Conservation (phyloP, 2,329 filamentous ascomycete species). For the Aspergillus fructus region DNA sequence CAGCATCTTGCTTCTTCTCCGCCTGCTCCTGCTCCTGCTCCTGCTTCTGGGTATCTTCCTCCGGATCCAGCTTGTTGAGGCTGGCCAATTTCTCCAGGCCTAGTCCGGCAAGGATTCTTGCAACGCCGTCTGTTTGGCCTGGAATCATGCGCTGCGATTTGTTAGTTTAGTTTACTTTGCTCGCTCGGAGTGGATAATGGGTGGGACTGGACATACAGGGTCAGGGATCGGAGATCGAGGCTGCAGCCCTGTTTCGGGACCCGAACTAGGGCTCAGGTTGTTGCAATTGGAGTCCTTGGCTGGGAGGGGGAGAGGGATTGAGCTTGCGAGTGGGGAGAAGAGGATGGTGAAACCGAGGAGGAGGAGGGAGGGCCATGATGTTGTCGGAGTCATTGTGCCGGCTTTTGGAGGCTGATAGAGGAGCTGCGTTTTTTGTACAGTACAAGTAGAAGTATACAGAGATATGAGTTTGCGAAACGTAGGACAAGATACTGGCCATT, state of each 20-base stretch:
- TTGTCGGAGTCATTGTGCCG: neutral
- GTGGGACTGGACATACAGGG: neutral
- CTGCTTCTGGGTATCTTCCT: no score
- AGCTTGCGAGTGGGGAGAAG: neutral
- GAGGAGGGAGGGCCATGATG: neutral
- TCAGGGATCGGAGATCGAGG: neutral
- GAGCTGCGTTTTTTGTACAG: neutral
- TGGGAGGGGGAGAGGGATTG: neutral
- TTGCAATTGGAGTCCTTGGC: neutral
- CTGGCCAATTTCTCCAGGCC: constrained; percentile 11
- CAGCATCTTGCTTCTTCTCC: neutral
- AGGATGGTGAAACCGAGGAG: neutral
- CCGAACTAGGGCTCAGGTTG: neutral
- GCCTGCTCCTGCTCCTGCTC: neutral
- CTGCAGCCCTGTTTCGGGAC: neutral
- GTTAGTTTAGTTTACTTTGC: neutral
- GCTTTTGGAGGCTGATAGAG: no score
- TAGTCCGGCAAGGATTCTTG: constrained; percentile 3
- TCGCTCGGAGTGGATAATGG: neutral
- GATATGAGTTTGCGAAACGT: no score
- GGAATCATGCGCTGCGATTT: constrained; percentile 11
- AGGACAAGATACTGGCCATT: no score
- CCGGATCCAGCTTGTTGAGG: constrained; percentile 1
- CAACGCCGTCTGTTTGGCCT: constrained; percentile 3
- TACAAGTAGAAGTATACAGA: neutral